phyloP scores from a whole-genome alignment of 495 filamentous ascomycete genomes.

The Penicillium verhagenii region DNA sequence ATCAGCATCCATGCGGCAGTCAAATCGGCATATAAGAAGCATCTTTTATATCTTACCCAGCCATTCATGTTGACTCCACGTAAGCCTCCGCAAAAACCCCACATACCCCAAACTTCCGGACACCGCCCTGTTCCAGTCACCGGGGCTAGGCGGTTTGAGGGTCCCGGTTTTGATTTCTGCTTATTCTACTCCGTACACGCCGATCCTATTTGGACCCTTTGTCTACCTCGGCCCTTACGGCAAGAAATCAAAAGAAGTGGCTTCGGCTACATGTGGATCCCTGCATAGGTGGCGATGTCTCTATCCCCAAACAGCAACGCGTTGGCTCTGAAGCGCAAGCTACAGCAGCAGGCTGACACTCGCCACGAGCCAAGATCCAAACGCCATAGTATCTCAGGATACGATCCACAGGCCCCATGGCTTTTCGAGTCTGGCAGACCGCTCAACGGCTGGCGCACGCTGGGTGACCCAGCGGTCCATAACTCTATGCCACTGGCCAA shows the following conservation, averaged over 20 bases:
- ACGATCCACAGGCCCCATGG: constrained; percentile 40
- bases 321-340: constrained; percentile 32
- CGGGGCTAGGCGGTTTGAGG: neutral
- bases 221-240: neutral
- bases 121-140: constrained; percentile 29
- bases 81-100: constrained; percentile 40
- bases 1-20: neutral
- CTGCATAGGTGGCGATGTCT: constrained; percentile 19
- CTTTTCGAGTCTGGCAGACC: constrained; percentile 27
- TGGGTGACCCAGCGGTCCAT: constrained; percentile 29
- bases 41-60: neutral
- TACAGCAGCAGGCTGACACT: constrained; percentile 23
- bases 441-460: constrained; percentile 29
- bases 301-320: constrained; percentile 14
- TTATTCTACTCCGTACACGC: neutral
- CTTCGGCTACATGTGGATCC: constrained; percentile 2
- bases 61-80: neutral
- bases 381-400: constrained; percentile 29
- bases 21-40: neutral
- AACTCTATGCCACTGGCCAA: constrained; percentile 36
- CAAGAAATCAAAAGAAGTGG: neutral
- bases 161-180: neutral
- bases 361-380: constrained; percentile 21
- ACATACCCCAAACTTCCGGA: constrained; percentile 22
- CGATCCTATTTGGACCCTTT: neutral